Conservation (phyloP, 768 basidiomycete species). For the Panaeolus cyanescens region DNA sequence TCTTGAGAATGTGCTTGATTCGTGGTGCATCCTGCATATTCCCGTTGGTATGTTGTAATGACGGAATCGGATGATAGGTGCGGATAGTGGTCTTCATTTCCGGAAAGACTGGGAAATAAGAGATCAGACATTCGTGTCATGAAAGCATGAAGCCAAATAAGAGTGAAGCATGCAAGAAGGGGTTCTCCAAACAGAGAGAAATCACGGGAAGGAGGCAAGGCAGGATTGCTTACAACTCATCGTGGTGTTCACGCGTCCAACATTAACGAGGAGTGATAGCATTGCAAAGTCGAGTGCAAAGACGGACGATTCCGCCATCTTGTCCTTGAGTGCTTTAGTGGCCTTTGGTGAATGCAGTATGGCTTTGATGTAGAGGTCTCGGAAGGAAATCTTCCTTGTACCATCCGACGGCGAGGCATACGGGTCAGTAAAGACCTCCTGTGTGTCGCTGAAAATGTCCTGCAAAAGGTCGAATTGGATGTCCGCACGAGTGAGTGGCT, state of each 20-base stretch:
- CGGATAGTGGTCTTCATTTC: conserved; percentile 79
- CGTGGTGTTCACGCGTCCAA: conserved; percentile 81
- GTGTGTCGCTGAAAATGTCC: conserved; percentile 71
- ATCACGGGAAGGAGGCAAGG: conserved; percentile 8
- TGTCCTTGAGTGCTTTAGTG: conserved; percentile 71
- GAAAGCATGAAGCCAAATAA: neutral
- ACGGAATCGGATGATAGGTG: conserved; percentile 78
- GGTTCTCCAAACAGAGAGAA: conserved; percentile 2
- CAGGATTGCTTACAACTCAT: conserved; percentile 67
- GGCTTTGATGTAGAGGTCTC: conserved; percentile 56
- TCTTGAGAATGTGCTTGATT: conserved; percentile 75
- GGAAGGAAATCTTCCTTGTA: conserved; percentile 51
- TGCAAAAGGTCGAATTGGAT: conserved; percentile 81
- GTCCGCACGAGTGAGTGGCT: conserved; percentile 66
- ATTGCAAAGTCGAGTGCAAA: conserved; percentile 76
- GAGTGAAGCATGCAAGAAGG: conserved; percentile 4
- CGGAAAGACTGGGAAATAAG: conserved; percentile 57
- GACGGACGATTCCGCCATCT: conserved; percentile 57
- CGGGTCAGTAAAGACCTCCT: conserved; percentile 55
- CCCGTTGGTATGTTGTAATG: conserved; percentile 65
- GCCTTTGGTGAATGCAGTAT: conserved; percentile 63
- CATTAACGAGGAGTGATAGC: conserved; percentile 72
- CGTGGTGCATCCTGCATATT: conserved; percentile 80
- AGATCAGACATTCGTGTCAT: neutral
- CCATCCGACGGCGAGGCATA: conserved; percentile 22